Base-by-base conservation (phyloP, 805 yeast genomes). In the Kluyveromyces siamensis region DNA sequence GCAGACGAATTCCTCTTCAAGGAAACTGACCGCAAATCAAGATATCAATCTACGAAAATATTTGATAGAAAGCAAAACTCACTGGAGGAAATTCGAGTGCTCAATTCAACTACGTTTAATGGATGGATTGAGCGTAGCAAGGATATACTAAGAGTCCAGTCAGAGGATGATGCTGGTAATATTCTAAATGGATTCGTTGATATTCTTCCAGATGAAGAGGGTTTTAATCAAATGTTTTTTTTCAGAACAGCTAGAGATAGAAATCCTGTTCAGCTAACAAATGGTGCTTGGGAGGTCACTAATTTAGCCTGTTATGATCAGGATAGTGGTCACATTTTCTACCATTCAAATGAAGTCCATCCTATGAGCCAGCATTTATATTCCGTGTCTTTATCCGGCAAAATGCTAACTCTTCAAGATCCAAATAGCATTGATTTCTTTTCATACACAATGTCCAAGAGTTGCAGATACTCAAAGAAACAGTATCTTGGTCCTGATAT, bases 181-280 rank as follows among this genome's bases (percentile, higher is more conserved):
- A 36, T 37, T 2, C 57, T 45, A 0, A 53, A 72, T 50, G 91
- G 91, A 0, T 86, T 81, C 57, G 71, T 85, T 45, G 93, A 85
- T 60, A 66, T 79, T 2, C 72, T 80, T 13, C 79, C 75, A 16
- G 72, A 71, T 35, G 70, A 59, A 10, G 48, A 70, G 11, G 83
- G 84, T 0, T 83, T 65, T 61, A 78, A 76, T 52, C 93, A 85
- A 60, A 64, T 86, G 44, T 87, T 80, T 2, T 79, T 76, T 59
- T 84, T 79, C 55, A 66, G 74, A 16, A 69, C 75, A 1, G 72
- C 76, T 1, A 59, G 66, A 6, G 60, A 74, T 35, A 56, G 67
- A 0, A 58, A 63, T 3, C 80, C 80, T 1, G 52, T 48, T 4
- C 68, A 72, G 44, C 48, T 79, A 8, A 72, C 81, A 0, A 45